Percentiles rank a stretch among this genome's conserved stretches.
These are phyloP conservation scores for Graphium sp. DNA, from an alignment of 2,329 filamentous ascomycete species.

Conservation along the genomic window DNA sequence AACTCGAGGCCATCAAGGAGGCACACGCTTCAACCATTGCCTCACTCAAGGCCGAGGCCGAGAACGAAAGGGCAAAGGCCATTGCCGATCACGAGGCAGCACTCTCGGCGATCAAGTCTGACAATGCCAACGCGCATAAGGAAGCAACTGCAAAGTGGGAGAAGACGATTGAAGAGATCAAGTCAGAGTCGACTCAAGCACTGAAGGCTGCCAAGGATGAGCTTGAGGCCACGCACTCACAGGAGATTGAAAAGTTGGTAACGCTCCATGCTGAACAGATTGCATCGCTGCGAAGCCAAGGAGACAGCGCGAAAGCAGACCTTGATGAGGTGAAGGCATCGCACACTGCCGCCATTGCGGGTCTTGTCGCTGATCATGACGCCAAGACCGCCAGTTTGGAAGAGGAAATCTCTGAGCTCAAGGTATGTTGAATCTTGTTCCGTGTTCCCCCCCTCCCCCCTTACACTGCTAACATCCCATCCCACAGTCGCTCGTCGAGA, in stretches of 20 bases:
- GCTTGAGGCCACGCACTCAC: conserved; percentile 22
- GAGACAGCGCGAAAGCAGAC: conserved; percentile 19
- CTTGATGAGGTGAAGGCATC: conserved; percentile 21
- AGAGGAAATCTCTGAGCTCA: conserved; percentile 13
- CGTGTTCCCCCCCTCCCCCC: no score
- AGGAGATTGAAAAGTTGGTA: conserved; percentile 28
- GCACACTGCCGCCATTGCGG: conserved; percentile 27
- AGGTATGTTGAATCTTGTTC: conserved; percentile 5
- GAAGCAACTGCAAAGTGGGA: conserved; percentile 9
- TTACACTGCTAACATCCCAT: not conserved
- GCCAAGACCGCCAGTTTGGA: conserved; percentile 11
- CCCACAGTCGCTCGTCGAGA: no score
- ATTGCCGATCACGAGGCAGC: conserved; percentile 14
- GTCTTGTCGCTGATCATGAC: conserved; percentile 22
- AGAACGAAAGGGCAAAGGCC: conserved; percentile 7
- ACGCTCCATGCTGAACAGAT: conserved; percentile 22
- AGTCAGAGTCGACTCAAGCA: conserved; percentile 15
- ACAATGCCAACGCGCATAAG: conserved; percentile 9
- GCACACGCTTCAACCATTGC: conserved; percentile 25
- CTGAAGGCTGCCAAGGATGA: conserved; percentile 24
- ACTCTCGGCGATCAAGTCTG: conserved; percentile 13
- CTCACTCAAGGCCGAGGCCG: conserved; percentile 18
- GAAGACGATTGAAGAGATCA: conserved; percentile 15
- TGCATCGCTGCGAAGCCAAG: conserved; percentile 20
- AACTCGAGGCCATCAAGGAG: conserved; percentile 23